phyloP scores from a whole-genome alignment of 2,329 filamentous ascomycete species.

The Sphaerostilbella broomeana region DNA sequence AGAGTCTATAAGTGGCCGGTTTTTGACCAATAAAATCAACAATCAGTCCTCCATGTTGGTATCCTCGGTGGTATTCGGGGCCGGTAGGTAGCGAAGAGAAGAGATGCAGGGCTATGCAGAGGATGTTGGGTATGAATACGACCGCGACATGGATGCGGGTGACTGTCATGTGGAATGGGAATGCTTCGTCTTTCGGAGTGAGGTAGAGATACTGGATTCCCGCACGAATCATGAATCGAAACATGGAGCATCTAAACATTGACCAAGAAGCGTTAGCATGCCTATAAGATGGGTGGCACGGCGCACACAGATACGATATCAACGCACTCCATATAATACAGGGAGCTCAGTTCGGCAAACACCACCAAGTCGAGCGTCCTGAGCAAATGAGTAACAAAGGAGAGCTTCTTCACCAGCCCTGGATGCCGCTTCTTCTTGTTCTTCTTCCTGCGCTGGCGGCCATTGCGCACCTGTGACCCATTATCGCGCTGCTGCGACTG shows the following conservation, averaged over 20 bases:
- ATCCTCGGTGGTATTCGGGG: constrained; percentile 56
- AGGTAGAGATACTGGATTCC: constrained; percentile 57
- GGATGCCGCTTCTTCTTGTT: constrained; percentile 33
- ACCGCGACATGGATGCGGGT: constrained; percentile 51
- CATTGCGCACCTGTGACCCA: constrained; percentile 16
- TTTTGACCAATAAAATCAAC: constrained; percentile 64
- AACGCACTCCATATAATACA: constrained; percentile 64
- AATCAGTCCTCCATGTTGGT: constrained; percentile 60
- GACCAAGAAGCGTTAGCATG: background rate
- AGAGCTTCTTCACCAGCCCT: constrained; percentile 49
- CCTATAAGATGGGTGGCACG: background rate
- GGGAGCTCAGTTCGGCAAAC: constrained; percentile 55
- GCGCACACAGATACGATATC: background rate
- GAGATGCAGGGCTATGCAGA: constrained; percentile 56
- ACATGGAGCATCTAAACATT: constrained; percentile 52
- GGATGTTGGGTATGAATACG: constrained; percentile 50
- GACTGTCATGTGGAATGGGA: constrained; percentile 49
- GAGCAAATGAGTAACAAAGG: constrained; percentile 55
- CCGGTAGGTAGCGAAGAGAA: constrained; percentile 48
- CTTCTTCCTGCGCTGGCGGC: constrained; percentile 30
- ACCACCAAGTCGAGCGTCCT: constrained; percentile 56
- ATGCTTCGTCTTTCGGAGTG: constrained; percentile 53
- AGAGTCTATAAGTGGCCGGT: constrained; percentile 50
- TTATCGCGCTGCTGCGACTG: constrained; percentile 14
- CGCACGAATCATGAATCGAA: constrained; percentile 54